These are phyloP conservation scores for Fraxinus xanthoxyloides DNA, from an alignment of 305 asterid genomes.

Conservation along the genomic window DNA sequence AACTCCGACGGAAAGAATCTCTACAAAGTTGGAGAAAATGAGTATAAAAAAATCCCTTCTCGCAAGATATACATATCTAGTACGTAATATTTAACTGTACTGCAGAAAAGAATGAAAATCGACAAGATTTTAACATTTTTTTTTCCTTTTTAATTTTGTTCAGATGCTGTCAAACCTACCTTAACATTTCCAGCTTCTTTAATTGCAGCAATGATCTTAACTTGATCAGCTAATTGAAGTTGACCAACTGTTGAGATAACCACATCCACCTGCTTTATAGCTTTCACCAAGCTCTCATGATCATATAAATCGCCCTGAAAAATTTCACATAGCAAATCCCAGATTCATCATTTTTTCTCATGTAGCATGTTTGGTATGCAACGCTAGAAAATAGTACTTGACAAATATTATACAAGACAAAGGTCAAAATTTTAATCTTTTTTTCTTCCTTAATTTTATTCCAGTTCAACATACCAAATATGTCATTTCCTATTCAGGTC, in stretches of 20 bases:
- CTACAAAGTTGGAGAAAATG: constrained; percentile 25
- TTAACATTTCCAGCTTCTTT: constrained; percentile 78
- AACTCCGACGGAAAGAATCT: constrained; percentile 76
- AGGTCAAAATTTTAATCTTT: not conserved
- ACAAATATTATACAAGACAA: not conserved
- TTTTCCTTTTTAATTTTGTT: too few species aligned
- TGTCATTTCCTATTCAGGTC: not conserved
- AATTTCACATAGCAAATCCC: not conserved
- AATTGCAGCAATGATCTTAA: constrained; percentile 68
- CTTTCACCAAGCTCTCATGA: constrained; percentile 74
- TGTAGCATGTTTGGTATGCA: not conserved
- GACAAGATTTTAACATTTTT: not conserved
- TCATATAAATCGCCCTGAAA: constrained; percentile 71
- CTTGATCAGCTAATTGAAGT: constrained; percentile 54
- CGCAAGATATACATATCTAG: not conserved
- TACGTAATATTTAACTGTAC: not conserved
- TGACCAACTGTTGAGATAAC: constrained; percentile 66
- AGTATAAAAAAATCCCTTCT: not conserved
- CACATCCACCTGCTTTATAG: constrained; percentile 80
- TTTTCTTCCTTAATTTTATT: not conserved
- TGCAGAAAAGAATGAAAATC: not conserved
- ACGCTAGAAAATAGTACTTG: not conserved
- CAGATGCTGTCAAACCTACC: constrained; percentile 30
- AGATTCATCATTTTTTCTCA: not conserved
- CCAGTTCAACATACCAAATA: not conserved